phyloP scores from a whole-genome alignment of 371 early-diverging fungal genomes.

The Saksenaea vasiformis region DNA sequence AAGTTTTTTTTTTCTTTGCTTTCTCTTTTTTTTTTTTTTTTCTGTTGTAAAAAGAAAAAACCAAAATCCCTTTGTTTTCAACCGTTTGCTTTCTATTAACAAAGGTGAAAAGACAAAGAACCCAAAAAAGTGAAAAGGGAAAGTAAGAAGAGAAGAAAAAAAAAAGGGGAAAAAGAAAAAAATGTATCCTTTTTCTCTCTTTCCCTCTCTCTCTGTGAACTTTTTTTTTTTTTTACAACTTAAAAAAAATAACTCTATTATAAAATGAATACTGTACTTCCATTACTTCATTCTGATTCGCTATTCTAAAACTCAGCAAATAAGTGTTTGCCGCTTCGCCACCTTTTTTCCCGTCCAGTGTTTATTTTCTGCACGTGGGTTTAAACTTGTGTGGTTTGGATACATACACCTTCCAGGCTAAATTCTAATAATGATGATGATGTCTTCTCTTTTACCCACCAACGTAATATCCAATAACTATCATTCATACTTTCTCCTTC shows the following conservation, averaged over 20 bases:
- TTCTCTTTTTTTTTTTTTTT: background rate
- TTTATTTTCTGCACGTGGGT: background rate
- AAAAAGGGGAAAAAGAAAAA: background rate
- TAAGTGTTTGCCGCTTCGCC: background rate
- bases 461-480: constrained; percentile 20
- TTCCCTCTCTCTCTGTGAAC: background rate
- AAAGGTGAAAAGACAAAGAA: constrained; percentile 3
- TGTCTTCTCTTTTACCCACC: constrained; percentile 7
- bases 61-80: background rate
- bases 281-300: background rate
- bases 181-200: background rate
- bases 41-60: background rate
- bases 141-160: background rate
- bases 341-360: background rate
- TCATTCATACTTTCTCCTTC: background rate
- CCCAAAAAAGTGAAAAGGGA: background rate
- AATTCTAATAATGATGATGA: too few species aligned
- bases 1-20: too few species aligned
- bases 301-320: background rate
- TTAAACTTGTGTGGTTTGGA: background rate
- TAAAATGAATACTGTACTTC: background rate
- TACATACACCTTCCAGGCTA: background rate
- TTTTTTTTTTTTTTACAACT: too few species aligned
- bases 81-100: constrained; percentile 5
- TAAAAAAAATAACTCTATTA: background rate